Base-by-base conservation (phyloP, 2,329 filamentous ascomycete species). In the Cordyceps tenuipes region DNA sequence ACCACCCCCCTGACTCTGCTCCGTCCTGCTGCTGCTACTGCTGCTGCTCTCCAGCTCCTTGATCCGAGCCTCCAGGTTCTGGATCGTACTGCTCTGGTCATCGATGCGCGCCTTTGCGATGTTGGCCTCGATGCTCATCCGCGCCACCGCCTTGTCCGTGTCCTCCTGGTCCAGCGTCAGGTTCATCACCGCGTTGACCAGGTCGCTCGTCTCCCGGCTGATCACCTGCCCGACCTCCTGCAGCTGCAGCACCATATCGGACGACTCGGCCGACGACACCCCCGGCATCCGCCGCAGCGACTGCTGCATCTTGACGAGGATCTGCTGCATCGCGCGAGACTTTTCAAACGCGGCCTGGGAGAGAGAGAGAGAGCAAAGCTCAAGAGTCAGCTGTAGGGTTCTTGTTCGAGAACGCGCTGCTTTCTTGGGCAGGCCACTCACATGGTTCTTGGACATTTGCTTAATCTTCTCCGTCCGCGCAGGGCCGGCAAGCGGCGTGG, bases 241-340 rank as follows among this genome's bases (percentile, higher is more conserved):
- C 17, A 76, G 68, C 59, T 72, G 69, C 5, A 63, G 44, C 36
- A 69, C 67, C 31, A 76, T 70, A 59, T 75, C 72, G 26, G 66
- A 65, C 2, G 72, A 70, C 26, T 75, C 71, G 26, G 65, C 64
- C 41, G 69, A 64, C 0, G 72, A 70, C 44, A 76, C 69, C 10
- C 73, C 73, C 7, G 73, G 72, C 70, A 75, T 74, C 47, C 72
- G 70, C 4, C 72, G 71, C n/a, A 76, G 68, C 3, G 69, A 70
- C 5, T 71, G 73, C 60, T 75, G 73, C 3, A 74, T 67, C 62
- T 71, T 73, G 63, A 71, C 69, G 15, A 76, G 68, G 5, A 73
- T 69, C 52, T 72, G 68, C 53, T 76, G 73, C 46, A 69, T 67
- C 7, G 64, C 61, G 9, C 72, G 70, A 3, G 68, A 69, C 57